These are phyloP conservation scores for Pinus albicaulis DNA, from an alignment of 75 land plant species.

Conservation along the genomic window DNA sequence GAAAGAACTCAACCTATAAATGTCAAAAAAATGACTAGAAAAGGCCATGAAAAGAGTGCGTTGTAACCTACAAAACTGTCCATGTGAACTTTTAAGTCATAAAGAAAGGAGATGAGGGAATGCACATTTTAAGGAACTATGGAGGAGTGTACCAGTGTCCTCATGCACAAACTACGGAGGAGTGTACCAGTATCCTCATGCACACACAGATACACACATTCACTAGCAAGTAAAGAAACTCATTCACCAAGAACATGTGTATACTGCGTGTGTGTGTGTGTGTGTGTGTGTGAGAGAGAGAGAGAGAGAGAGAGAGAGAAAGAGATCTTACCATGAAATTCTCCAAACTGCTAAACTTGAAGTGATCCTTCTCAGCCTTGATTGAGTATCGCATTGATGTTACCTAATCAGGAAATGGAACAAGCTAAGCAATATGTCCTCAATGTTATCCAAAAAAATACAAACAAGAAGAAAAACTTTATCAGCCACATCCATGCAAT, in stretches of 20 bases:
- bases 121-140: background rate
- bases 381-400: constrained; percentile 78
- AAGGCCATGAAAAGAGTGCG: background rate
- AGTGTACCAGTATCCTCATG: no score
- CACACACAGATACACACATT: background rate
- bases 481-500: background rate
- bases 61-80: background rate
- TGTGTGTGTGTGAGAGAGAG: no score
- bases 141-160: no score
- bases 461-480: background rate
- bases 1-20: background rate
- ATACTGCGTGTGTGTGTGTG: background rate
- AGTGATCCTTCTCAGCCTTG: constrained; percentile 77
- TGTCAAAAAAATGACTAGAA: background rate
- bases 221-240: no score
- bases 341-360: constrained; percentile 62
- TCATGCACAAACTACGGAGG: background rate
- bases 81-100: background rate
- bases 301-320: background rate
- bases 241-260: no score
- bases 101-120: background rate
- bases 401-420: constrained; percentile 36
- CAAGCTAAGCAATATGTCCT: background rate
- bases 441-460: background rate
- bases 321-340: constrained; percentile 67